Base-by-base conservation (phyloP, 148 eudicot genomes). In the Arctostaphylos glauca region DNA sequence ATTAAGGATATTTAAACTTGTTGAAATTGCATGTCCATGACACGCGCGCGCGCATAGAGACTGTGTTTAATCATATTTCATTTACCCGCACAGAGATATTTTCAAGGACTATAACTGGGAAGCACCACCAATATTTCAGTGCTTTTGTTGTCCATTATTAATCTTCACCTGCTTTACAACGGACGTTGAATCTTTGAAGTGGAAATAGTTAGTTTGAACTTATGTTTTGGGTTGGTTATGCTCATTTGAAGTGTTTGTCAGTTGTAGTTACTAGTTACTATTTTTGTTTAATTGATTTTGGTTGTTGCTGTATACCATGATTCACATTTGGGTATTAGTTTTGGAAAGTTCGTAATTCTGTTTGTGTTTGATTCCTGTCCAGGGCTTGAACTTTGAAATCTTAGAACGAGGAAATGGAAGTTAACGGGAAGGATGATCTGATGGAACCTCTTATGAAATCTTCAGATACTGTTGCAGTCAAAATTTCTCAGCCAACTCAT, bases 391-490 rank as follows among this genome's bases (percentile, higher is more conserved):
- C 38, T 79, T 53, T 55, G 62, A 86, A 56, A 31, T 31, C 48
- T 59, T 55, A 23, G 67, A 84, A 52, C 77, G 49, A 82, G 83
- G 70, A 81, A 79, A 92, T 96, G 98, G 99, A 91, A 77, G 87
- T 82, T 21, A 87, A 90, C 62, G 92, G 91, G 56, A 87, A 91
- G 73, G 82, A 75, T 50, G 92, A 90, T 73, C 68, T 93, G 87
- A 89, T 85, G 80, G 83, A 25, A 16, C 98, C 97, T 2, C 89
- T 96, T 70, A 81, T 96, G 87, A 82, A 84, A 50, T 84, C 89
- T 73, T 77, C 84, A 50, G 90, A 90, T 48, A 88, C 80, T 70
- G 89, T 87, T 83, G 86, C 84, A 50, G 79, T 89, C 60, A 70
- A 72, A 52, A 77, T 87, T 79, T 67, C 86, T 70, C 82, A 86